Evolutionary conservation across 495 filamentous ascomycete species (phyloP).

Genomic region (Entonaema liquescens): DNA sequence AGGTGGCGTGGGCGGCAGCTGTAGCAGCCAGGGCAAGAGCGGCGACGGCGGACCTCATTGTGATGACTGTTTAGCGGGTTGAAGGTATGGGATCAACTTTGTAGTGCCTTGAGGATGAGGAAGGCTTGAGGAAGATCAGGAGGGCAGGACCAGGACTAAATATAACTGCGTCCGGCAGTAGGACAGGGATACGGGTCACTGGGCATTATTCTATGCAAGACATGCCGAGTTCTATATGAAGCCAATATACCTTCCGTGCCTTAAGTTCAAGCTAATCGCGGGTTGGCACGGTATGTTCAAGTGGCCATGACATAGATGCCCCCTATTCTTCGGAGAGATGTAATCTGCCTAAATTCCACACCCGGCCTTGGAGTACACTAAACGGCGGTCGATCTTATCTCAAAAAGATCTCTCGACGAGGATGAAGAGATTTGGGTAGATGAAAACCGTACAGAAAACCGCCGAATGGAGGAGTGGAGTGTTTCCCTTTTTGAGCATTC

Average conservation of each 20-base stretch:
- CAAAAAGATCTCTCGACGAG: constrained; percentile 16
- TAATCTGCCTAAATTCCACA: constrained; percentile 39
- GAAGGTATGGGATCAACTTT: neutral
- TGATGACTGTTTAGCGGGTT: neutral
- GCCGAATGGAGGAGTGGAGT: constrained; percentile 29
- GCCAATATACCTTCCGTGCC: constrained; percentile 16
- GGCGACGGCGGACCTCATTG: constrained; percentile 26
- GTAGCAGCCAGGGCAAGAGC: constrained; percentile 23
- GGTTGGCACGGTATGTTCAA: constrained; percentile 12
- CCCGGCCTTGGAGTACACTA: constrained; percentile 19
- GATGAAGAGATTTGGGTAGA: constrained; percentile 21
- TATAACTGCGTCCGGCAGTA: constrained; percentile 2
- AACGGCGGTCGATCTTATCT: constrained; percentile 30
- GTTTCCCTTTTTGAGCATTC: constrained; percentile 23
- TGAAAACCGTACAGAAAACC: constrained; percentile 20
- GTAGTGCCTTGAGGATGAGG: neutral
- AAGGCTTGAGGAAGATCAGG: neutral
- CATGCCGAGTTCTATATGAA: constrained; percentile 32
- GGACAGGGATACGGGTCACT: neutral
- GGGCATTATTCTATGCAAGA: constrained; percentile 18
- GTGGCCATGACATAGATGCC: constrained; percentile 20
- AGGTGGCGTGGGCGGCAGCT: constrained; percentile 59
- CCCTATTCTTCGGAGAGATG: constrained; percentile 1
- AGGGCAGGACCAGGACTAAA: constrained; percentile 1
- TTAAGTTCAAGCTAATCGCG: neutral